phyloP scores from a whole-genome alignment of 495 filamentous ascomycete genomes.

The Chaetomium cochliodes region DNA sequence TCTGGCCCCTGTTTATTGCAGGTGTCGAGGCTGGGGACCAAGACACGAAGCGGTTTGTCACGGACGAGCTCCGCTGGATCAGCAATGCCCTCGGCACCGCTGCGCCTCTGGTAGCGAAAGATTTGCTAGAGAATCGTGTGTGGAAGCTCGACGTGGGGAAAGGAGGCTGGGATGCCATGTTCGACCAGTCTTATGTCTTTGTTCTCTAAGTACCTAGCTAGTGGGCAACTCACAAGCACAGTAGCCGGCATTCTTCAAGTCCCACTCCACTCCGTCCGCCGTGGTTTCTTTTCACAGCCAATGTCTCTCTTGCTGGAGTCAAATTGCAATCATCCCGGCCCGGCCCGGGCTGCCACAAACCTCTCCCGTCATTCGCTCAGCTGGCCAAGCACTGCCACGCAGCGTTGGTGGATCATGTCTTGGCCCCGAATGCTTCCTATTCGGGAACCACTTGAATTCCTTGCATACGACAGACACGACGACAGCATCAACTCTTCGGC shows the following conservation, averaged over 20 bases:
- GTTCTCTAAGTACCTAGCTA: background rate
- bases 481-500: too few relatives aligned
- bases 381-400: background rate
- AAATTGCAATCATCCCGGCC: too few relatives aligned
- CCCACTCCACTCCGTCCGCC: too few relatives aligned
- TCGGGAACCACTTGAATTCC: background rate
- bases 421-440: slow-evolving; percentile 7
- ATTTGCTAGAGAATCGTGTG: slow-evolving; percentile 1
- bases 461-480: background rate
- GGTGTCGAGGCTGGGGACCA: slow-evolving; percentile 3
- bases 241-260: too few relatives aligned
- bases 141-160: background rate
- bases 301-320: too few relatives aligned
- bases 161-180: slow-evolving; percentile 6
- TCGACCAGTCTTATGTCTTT: slow-evolving; percentile 16
- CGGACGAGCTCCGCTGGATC: slow-evolving; percentile 6
- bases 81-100: slow-evolving; percentile 12
- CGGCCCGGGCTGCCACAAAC: too few relatives aligned
- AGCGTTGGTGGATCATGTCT: background rate
- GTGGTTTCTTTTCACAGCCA: too few relatives aligned
- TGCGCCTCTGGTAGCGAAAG: slow-evolving; percentile 9
- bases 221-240: too few relatives aligned
- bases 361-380: too few relatives aligned
- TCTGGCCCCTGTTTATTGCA: slow-evolving; percentile 14
- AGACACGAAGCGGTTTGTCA: background rate